Evolutionary conservation across 1,284 basidiomycete genomes (phyloP).

Genomic region (Bondarzewia mesenterica): DNA sequence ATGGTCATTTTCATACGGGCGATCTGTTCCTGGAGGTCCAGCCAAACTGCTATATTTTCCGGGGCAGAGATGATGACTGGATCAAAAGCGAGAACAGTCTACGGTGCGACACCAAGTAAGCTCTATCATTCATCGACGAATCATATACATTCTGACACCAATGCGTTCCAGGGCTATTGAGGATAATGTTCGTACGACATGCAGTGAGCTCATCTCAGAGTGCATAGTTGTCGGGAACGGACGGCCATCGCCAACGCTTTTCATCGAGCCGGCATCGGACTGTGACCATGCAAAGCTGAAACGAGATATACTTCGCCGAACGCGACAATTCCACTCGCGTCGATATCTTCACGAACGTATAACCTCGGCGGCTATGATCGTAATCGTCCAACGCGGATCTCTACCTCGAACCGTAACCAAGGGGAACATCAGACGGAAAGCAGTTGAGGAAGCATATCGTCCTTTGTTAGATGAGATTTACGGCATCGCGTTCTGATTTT

Average conservation of each 20-base stretch:
- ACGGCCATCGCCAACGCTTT: slow-evolving; percentile 58
- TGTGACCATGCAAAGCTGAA: slow-evolving; percentile 45
- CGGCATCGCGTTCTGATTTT: slow-evolving; percentile 14
- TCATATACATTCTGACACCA: slow-evolving; percentile 7
- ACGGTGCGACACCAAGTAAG: slow-evolving; percentile 64
- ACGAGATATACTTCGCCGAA: slow-evolving; percentile 58
- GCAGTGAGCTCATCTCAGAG: slow-evolving; percentile 44
- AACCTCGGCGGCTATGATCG: slow-evolving; percentile 40
- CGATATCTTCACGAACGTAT: slow-evolving; percentile 66
- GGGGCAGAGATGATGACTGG: slow-evolving; percentile 71
- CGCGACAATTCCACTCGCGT: slow-evolving; percentile 50
- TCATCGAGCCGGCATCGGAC: slow-evolving; percentile 47
- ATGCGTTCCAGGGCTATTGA: slow-evolving; percentile 48
- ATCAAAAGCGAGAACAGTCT: slow-evolving; percentile 70
- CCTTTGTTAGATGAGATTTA: slow-evolving; percentile 46
- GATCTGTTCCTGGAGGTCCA: slow-evolving; percentile 58
- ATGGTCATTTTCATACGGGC: slow-evolving; percentile 68
- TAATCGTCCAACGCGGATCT: slow-evolving; percentile 45
- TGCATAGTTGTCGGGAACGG: slow-evolving; percentile 62
- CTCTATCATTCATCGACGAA: neutral
- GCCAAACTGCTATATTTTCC: slow-evolving; percentile 49
- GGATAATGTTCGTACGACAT: slow-evolving; percentile 53
- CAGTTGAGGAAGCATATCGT: slow-evolving; percentile 51
- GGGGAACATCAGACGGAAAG: slow-evolving; percentile 58
- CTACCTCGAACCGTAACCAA: slow-evolving; percentile 62